Evolutionary conservation across 805 yeast species (phyloP).

Genomic region (Sugiyamaella valdiviana): DNA sequence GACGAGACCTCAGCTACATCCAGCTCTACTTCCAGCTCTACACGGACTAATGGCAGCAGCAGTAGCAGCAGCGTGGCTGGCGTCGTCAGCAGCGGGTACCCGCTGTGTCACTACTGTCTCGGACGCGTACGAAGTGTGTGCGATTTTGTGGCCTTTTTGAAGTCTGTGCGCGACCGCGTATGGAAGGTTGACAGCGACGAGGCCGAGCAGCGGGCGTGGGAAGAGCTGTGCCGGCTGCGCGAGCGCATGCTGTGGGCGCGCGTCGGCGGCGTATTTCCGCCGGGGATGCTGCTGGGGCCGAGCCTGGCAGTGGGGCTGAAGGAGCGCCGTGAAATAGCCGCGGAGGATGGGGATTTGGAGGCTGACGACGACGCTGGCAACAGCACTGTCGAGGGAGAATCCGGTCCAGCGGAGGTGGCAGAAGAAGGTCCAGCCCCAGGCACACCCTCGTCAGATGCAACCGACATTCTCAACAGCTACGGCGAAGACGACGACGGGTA

Average conservation of each 20-base stretch:
- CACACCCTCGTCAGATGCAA: not conserved
- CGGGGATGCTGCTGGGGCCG: constrained; percentile 1
- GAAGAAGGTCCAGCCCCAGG: no score
- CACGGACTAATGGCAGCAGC: no score
- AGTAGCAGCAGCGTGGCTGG: no score
- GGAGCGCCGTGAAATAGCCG: not conserved
- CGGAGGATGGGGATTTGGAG: not conserved
- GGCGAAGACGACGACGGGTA: not conserved
- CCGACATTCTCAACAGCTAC: not conserved
- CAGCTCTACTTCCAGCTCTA: not conserved
- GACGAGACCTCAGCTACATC: not conserved
- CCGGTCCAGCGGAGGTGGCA: no score
- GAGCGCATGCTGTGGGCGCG: constrained; percentile 78
- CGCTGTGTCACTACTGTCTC: constrained; percentile 78
- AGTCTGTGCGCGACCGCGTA: constrained; percentile 53
- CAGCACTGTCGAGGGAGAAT: no score
- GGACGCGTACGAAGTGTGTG: constrained; percentile 73
- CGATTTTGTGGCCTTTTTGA: constrained; percentile 71
- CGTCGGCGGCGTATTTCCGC: constrained; percentile 43
- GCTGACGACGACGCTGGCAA: no score
- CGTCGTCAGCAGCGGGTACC: constrained; percentile 42
- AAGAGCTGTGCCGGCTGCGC: constrained; percentile 56
- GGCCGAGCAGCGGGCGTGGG: constrained; percentile 49
- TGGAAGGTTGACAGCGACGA: constrained; percentile 50
- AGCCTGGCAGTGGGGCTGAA: not conserved